Percentiles rank a stretch among this genome's conserved stretches.
Conservation (phyloP, 2,329 filamentous ascomycete species). For the Alternaria conjuncta region DNA sequence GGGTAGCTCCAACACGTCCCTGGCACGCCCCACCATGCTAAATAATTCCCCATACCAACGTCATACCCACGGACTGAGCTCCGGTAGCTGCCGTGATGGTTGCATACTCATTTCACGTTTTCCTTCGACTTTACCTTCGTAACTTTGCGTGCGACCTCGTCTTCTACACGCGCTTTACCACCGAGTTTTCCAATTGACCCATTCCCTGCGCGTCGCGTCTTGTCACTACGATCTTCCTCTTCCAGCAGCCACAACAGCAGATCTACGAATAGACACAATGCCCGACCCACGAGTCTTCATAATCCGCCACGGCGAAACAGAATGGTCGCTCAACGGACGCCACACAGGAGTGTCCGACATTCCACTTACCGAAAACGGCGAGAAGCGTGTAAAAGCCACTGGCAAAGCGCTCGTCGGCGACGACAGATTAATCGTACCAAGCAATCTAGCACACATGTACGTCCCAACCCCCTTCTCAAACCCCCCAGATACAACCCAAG, state of each 20-base stretch:
- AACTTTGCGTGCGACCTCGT: not conserved
- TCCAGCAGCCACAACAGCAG: not conserved
- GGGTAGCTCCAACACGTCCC: constrained; percentile 9
- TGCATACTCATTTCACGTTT: not conserved
- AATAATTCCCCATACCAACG: constrained; percentile 10
- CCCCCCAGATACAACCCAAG: no score
- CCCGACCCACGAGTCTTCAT: constrained; percentile 60
- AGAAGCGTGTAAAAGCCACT: constrained; percentile 63
- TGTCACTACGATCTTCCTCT: not conserved
- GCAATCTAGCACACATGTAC: constrained; percentile 82
- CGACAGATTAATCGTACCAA: constrained; percentile 83
- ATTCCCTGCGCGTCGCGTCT: not conserved
- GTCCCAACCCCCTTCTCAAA: constrained; percentile 23
- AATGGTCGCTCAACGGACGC: constrained; percentile 84
- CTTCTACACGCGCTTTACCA: not conserved
- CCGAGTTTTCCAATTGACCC: not conserved
- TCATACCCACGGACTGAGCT: constrained; percentile 16
- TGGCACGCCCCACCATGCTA: constrained; percentile 28
- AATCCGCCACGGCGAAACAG: constrained; percentile 87
- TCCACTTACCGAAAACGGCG: constrained; percentile 78
- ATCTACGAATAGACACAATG: constrained; percentile 27
- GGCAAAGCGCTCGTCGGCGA: constrained; percentile 83
- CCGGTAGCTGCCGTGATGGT: constrained; percentile 7
- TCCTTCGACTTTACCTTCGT: not conserved
- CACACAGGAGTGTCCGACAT: constrained; percentile 88